phyloP scores from a whole-genome alignment of 495 filamentous ascomycete genomes.

The Oidiodendron maius region DNA sequence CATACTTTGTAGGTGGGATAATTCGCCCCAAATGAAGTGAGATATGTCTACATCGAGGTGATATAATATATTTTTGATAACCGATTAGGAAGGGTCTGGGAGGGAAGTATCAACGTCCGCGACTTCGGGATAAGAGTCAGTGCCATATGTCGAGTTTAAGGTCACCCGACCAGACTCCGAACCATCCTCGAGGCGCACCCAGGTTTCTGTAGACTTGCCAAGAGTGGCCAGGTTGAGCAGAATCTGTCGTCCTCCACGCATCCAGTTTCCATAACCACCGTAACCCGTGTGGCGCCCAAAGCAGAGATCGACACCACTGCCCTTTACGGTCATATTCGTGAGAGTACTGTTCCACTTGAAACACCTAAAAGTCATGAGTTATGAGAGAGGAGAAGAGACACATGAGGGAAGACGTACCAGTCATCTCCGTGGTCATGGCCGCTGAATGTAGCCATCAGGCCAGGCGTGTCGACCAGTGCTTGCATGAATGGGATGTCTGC shows the following conservation, averaged over 20 bases:
- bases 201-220: constrained; percentile 46
- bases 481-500: constrained; percentile 64
- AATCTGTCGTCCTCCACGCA: constrained; percentile 55
- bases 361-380: constrained; percentile 39
- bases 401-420: constrained; percentile 58
- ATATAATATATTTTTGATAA: too few species aligned
- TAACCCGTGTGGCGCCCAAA: constrained; percentile 69
- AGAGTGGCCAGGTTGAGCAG: constrained; percentile 28
- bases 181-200: constrained; percentile 60
- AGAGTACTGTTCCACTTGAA: constrained; percentile 22
- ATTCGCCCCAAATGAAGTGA: too few species aligned
- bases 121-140: constrained; percentile 53
- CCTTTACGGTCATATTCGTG: not conserved
- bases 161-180: constrained; percentile 48
- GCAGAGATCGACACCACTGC: constrained; percentile 43
- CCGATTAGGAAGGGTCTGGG: too few species aligned
- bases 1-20: too few species aligned
- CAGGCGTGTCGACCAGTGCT: constrained; percentile 47
- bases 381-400: too few species aligned
- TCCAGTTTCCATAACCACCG: constrained; percentile 63
- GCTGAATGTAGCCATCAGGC: constrained; percentile 56
- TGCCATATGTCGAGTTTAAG: constrained; percentile 64
- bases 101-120: constrained; percentile 18
- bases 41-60: too few species aligned
- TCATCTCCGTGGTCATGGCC: constrained; percentile 69